Evolutionary conservation across 2,329 filamentous ascomycete genomes (phyloP).

Genomic region (Teratosphaeria zuluensis): DNA sequence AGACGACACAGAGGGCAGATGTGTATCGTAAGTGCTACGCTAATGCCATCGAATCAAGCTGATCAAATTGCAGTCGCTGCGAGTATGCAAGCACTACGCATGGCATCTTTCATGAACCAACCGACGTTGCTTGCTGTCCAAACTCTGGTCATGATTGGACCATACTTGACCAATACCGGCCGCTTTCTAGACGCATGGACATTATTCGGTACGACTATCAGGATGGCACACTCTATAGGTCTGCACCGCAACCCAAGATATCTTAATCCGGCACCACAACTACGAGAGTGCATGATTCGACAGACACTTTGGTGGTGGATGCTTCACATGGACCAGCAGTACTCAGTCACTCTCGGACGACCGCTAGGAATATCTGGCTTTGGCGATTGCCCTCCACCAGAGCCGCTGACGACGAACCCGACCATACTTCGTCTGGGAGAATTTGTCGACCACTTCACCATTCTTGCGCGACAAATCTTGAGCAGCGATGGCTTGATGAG

Average conservation of each 20-base stretch:
- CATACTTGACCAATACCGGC: constrained; percentile 41
- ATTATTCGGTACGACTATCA: constrained; percentile 40
- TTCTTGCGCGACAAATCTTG: constrained; percentile 39
- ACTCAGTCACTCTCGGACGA: constrained; percentile 40
- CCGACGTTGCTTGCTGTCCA: constrained; percentile 39
- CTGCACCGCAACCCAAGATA: constrained; percentile 40
- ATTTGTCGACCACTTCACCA: constrained; percentile 38
- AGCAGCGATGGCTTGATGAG: constrained; percentile 33
- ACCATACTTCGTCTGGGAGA: constrained; percentile 35
- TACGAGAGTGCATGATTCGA: constrained; percentile 33
- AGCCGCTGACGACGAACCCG: constrained; percentile 36
- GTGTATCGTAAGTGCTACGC: constrained; percentile 33
- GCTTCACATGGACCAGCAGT: constrained; percentile 43
- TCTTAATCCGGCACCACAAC: constrained; percentile 33
- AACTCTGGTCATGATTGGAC: constrained; percentile 39
- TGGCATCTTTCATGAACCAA: constrained; percentile 40
- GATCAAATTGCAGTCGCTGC: constrained; percentile 32
- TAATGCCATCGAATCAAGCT: neutral
- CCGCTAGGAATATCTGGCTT: constrained; percentile 41
- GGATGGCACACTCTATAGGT: constrained; percentile 40
- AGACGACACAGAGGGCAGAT: constrained; percentile 30
- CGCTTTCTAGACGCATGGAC: constrained; percentile 43
- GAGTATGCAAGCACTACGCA: constrained; percentile 41
- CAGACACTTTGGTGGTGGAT: constrained; percentile 44
- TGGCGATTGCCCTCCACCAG: constrained; percentile 39